Evolutionary conservation across 805 yeast species (phyloP), one percentile per base, ranked within the genome.

Genomic region (Starmerella gropengiesseri): DNA sequence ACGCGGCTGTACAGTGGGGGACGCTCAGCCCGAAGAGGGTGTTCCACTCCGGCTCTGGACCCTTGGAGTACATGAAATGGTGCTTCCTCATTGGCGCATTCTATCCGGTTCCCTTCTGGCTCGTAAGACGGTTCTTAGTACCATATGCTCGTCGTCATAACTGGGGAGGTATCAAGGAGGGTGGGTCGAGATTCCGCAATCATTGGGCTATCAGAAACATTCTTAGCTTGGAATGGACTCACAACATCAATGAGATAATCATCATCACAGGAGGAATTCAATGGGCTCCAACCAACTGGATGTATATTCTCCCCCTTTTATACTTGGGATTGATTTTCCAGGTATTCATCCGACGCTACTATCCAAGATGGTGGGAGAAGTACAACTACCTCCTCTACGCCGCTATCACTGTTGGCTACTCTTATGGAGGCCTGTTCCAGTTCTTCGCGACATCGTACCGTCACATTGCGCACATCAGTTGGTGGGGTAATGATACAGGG

Each of bases 1-100:
- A 68, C 44, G 65, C 78, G 9, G 69, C 75, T 8, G 54, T 58
- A 18, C 39, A 52, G 36, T 58, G 61, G 61, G 73, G 73, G 48
- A 66, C 66, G 14, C 59, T 68, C 49, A 72, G 73, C 0, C 75
- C 75, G 1, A 61, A 63, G 23, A 54, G 62, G 5, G 54, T 60
- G 16, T 59, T 63, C 39, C 61, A 68, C 42, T 17, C 26, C 4
- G 26, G n/a, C n/a, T n/a, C n/a, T n/a, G 73, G 73, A 0, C 54
- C 77, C 7, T 78, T 78, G 53, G 83, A 84, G 2, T 62, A 69
- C 5, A 60, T 78, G 48, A 71, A 73, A 55, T 78, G 74, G 70
- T 70, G 78, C 48, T 79, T 78, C 65, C 60, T 78, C 27, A 63
- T 76, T 44, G 84, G 84, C 7, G 59, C 58, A 0, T 32, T 67